Evolutionary conservation across 352 stramenopile genomes (phyloP), one percentile per base, ranked within the genome.

Genomic region (Blastocystis hominis): DNA sequence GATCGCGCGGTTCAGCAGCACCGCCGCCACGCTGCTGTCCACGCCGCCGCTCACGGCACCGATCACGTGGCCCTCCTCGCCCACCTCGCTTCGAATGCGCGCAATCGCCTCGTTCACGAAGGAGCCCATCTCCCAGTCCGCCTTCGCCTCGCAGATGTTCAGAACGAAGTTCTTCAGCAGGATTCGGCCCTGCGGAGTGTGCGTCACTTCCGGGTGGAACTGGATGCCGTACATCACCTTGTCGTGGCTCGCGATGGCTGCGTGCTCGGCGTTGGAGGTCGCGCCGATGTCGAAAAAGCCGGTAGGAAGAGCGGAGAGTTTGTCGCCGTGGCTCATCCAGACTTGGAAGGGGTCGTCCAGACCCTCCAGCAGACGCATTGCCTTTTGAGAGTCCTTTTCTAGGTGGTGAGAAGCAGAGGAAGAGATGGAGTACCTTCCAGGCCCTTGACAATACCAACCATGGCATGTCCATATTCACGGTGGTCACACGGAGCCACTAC

Each of bases 271-370:
- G 17, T 59, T 56, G 30, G 86, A 68, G 30, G 86, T 90, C 17
- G 40, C 50, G 6, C 76, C 61, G 46, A 88, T 78, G 90, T 91
- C 66, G 89, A 91, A 90, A 89, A 89, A 95, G 81, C 95, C 96
- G 50, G 96, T 91, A 2, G 97, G 96, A 40, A 96, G 92, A 50
- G 92, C 90, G 84, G 93, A 95, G 53, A 99, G 91, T 91, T 98
- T 98, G 91, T 99, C 97, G 44, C 96, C 96, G 91, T 99, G 97
- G 90, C 94, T 98, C 97, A 99, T 99, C 96, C 96, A 99, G 91
- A 99, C 94, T 91, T 97, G 94, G 90, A 98, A 97, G 78, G 97
- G 92, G 24, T 93, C 88, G 36, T 95, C 93, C 30, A 96, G 92
- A 13, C 93, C 95, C 20, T 95, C 90, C 86, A 98, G 95, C 15